These are phyloP conservation scores for Phylloporus scabripes DNA, from an alignment of 768 basidiomycete genomes.

Conservation along the genomic window DNA sequence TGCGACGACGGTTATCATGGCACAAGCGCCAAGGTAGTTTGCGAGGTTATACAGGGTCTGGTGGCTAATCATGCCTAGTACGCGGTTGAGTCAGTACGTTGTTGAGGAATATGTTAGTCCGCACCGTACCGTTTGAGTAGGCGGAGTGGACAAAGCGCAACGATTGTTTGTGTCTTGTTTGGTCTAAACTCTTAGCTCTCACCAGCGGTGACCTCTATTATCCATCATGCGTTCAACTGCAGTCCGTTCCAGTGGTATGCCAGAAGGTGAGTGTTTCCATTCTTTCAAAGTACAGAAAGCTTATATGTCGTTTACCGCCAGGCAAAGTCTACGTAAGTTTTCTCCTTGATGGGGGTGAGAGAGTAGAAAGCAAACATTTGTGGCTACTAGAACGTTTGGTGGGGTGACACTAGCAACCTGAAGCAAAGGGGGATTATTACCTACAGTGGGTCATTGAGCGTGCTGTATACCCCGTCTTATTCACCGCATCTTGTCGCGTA, in stretches of 20 bases:
- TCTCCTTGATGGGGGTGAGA: not conserved
- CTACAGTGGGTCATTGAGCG: conserved; percentile 61
- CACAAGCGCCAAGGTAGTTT: conserved; percentile 75
- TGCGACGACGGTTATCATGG: conserved; percentile 82
- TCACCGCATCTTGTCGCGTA: conserved; percentile 27
- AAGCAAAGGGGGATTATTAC: conserved; percentile 72
- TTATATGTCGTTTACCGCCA: conserved; percentile 26
- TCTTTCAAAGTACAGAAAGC: not conserved
- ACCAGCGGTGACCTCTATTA: conserved; percentile 10
- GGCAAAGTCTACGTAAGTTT: conserved; percentile 78
- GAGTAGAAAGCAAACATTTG: conserved; percentile 1
- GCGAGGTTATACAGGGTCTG: conserved; percentile 76
- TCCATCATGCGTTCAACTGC: conserved; percentile 47
- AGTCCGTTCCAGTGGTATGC: conserved; percentile 68
- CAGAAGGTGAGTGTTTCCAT: conserved; percentile 74
- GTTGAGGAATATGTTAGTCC: not conserved
- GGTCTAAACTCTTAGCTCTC: conserved; percentile 14
- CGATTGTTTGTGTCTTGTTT: conserved; percentile 34
- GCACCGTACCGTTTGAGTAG: conserved; percentile 20
- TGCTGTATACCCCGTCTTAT: not conserved
- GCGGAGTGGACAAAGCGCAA: conserved; percentile 2
- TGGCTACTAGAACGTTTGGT: conserved; percentile 70
- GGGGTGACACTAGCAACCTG: conserved; percentile 70
- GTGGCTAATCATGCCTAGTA: conserved; percentile 65
- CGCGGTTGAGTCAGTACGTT: conserved; percentile 4